Evolutionary conservation across 176 grass and related monocot species (phyloP).

Genomic region (Poa annua): DNA sequence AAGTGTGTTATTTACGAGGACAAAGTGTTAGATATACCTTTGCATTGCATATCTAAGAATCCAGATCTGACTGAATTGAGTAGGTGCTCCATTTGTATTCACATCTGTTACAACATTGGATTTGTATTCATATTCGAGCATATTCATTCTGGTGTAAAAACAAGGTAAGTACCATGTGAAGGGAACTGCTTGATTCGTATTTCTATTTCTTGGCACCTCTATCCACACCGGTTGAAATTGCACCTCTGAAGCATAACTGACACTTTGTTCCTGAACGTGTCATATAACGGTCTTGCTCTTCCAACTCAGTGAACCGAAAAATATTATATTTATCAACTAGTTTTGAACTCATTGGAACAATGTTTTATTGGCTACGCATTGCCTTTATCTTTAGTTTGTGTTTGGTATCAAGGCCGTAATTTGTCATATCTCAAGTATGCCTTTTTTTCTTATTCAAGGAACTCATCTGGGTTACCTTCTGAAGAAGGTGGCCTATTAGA

Average conservation of each 20-base stretch:
- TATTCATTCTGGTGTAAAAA: too few species aligned
- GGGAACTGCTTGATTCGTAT: too few species aligned
- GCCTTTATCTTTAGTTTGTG: constrained; percentile 1
- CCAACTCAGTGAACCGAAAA: neutral
- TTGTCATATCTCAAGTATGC: constrained; percentile 20
- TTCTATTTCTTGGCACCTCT: too few species aligned
- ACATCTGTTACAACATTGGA: too few species aligned
- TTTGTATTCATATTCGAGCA: too few species aligned
- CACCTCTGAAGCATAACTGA: too few species aligned
- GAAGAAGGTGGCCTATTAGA: constrained; percentile 51
- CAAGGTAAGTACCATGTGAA: too few species aligned
- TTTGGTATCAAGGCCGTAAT: neutral
- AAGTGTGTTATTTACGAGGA: neutral
- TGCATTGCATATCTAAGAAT: neutral
- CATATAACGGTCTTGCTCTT: neutral
- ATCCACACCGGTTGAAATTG: too few species aligned
- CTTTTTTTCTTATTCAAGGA: constrained; percentile 49
- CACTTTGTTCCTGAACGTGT: neutral
- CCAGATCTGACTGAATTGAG: neutral
- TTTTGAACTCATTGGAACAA: neutral
- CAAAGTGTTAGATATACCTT: neutral
- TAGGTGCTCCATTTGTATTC: too few species aligned
- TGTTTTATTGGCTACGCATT: neutral
- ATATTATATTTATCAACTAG: neutral
- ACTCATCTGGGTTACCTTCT: constrained; percentile 49